Percentiles rank a stretch among this genome's conserved stretches.
Conservation (phyloP, 441 rosid genomes). For the California macrophylla region DNA sequence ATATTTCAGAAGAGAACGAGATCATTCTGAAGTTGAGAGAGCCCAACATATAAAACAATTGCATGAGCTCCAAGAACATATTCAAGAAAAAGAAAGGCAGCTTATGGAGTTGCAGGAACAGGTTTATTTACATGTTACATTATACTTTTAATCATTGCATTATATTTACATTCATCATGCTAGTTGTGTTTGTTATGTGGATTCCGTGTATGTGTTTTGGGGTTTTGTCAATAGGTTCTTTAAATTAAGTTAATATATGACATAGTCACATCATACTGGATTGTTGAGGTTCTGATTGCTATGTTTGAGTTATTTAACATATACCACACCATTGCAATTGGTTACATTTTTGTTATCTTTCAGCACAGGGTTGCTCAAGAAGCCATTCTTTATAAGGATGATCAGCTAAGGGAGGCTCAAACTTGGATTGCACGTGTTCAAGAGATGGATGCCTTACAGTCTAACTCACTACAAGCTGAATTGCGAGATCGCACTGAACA, state of each 20-base stretch:
- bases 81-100: slow-evolving; percentile 89
- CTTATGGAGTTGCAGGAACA: slow-evolving; percentile 78
- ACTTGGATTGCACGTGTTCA: slow-evolving; percentile 76
- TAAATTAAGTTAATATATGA: background rate
- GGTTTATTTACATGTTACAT: slow-evolving; percentile 31
- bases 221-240: background rate
- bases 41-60: slow-evolving; percentile 70
- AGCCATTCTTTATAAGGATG: slow-evolving; percentile 67
- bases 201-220: background rate
- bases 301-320: background rate
- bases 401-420: slow-evolving; percentile 70
- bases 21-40: slow-evolving; percentile 93
- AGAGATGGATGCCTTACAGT: slow-evolving; percentile 80
- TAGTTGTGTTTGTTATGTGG: background rate
- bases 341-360: slow-evolving; percentile 16
- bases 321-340: background rate
- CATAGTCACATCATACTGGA: background rate
- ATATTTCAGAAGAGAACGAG: slow-evolving; percentile 81
- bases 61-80: slow-evolving; percentile 72
- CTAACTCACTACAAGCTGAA: slow-evolving; percentile 71
- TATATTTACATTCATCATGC: background rate
- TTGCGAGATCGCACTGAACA: slow-evolving; percentile 80
- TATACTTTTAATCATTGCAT: background rate
- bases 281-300: background rate
- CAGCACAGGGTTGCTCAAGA: slow-evolving; percentile 95